These are phyloP conservation scores for Vararia minispora DNA, from an alignment of 768 basidiomycete species.

Conservation along the genomic window DNA sequence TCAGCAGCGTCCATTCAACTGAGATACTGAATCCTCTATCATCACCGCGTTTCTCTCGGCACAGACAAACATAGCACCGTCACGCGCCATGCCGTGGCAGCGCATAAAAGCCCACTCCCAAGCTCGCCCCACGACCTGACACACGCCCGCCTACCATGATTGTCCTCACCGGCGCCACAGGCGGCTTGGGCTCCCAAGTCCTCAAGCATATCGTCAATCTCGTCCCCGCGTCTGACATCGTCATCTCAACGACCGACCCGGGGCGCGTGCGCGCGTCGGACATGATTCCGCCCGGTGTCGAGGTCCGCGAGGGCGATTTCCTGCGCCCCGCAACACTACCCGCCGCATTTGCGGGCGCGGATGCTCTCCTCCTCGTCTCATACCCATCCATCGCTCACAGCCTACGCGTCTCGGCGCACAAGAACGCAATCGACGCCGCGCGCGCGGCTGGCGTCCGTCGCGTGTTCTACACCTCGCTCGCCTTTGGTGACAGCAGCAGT, in stretches of 20 bases:
- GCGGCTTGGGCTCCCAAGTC: slow-evolving; percentile 25
- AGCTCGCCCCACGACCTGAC: too few relatives aligned
- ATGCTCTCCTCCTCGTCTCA: slow-evolving; percentile 43
- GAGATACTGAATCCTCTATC: too few relatives aligned
- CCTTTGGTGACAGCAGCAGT: slow-evolving; percentile 19
- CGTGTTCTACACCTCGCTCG: slow-evolving; percentile 26
- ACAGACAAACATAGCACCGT: too few relatives aligned
- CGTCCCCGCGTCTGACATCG: slow-evolving; percentile 21
- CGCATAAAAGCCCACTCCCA: too few relatives aligned
- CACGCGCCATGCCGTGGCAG: too few relatives aligned
- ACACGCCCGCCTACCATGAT: slow-evolving; percentile 20
- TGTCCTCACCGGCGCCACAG: slow-evolving; percentile 26
- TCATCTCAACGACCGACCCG: slow-evolving; percentile 23
- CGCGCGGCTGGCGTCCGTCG: slow-evolving; percentile 21
- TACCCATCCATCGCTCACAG: slow-evolving; percentile 23
- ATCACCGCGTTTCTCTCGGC: too few relatives aligned
- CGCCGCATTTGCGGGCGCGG: slow-evolving; percentile 22
- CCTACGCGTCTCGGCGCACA: slow-evolving; percentile 20
- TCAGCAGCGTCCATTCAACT: too few relatives aligned
- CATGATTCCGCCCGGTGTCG: slow-evolving; percentile 15
- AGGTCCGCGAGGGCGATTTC: slow-evolving; percentile 23
- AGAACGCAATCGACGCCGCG: slow-evolving; percentile 25
- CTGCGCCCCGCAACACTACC: slow-evolving; percentile 21
- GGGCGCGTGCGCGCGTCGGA: slow-evolving; percentile 15
- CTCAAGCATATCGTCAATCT: slow-evolving; percentile 21